Conservation (phyloP, 257 asterid genomes). For the Striga asiatica region DNA sequence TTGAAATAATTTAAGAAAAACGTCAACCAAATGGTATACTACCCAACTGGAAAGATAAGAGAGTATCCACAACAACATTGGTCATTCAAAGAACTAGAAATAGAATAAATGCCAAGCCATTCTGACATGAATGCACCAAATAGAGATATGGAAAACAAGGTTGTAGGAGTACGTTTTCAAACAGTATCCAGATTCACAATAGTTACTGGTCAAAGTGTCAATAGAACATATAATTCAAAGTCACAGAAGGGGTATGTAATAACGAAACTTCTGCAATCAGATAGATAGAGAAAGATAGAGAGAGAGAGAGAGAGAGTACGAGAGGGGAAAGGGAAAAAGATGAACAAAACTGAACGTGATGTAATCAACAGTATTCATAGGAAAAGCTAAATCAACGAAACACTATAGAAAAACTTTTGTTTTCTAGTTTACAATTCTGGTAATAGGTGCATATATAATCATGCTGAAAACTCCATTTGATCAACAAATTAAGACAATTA, state of each 20-base stretch:
- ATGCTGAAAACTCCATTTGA: neutral
- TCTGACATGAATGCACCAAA: conserved; percentile 1
- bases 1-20: neutral
- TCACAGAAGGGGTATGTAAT: neutral
- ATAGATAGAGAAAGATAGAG: no score
- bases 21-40: neutral
- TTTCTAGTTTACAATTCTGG: neutral
- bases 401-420: neutral
- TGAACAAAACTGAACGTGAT: neutral
- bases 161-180: neutral
- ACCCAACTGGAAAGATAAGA: no score
- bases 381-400: neutral
- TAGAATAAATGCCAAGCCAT: neutral
- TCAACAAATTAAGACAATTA: no score
- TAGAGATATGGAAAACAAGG: neutral
- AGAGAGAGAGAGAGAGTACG: no score
- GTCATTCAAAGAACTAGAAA: neutral
- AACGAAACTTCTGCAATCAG: neutral
- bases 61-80: no score
- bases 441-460: neutral
- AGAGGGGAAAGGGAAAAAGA: no score
- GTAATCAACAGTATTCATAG: no score
- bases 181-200: neutral
- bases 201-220: neutral
- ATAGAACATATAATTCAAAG: neutral